phyloP scores from a whole-genome alignment of 73 alveolate species.

The Durusdinium trenchii region DNA sequence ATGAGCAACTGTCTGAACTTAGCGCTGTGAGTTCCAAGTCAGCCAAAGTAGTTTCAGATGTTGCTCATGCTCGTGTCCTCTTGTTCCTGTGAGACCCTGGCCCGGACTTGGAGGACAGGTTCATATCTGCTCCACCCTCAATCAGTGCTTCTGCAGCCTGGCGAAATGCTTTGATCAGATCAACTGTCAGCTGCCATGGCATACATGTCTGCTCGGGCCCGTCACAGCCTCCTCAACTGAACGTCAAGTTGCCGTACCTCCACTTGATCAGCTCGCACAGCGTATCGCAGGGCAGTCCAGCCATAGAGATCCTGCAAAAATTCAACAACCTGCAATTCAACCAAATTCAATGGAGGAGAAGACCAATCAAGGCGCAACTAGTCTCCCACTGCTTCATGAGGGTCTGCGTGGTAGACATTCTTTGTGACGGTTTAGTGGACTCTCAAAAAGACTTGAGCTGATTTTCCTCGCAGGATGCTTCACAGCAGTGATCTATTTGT shows the following conservation, averaged over 20 bases:
- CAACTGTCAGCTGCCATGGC: not conserved
- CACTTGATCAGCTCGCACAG: conserved; percentile 80
- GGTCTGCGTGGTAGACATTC: too few relatives aligned
- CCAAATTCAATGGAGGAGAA: too few relatives aligned
- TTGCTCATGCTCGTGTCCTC: not conserved
- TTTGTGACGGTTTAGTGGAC: too few relatives aligned
- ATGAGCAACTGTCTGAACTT: not conserved
- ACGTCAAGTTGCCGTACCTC: not conserved
- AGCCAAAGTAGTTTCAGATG: not conserved
- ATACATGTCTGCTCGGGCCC: not conserved
- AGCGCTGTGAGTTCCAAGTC: not conserved
- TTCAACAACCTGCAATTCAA: too few relatives aligned
- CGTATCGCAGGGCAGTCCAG: conserved; percentile 94
- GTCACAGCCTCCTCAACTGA: not conserved
- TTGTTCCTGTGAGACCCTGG: not conserved
- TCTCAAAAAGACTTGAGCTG: too few relatives aligned
- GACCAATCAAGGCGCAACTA: too few relatives aligned
- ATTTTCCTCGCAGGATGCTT: too few relatives aligned
- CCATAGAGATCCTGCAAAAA: conserved; percentile 49
- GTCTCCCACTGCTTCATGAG: too few relatives aligned
- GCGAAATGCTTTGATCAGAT: not conserved
- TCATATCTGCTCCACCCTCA: conserved; percentile 77
- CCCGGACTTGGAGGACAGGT: conserved; percentile 67
- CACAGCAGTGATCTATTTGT: too few relatives aligned
- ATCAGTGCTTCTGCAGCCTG: conserved; percentile 65